A percentile compares a stretch with the other conserved stretches of the same genome.
Evolutionary conservation across 371 early-diverging fungal genomes (phyloP).

Genomic region (Coemansia sp.): DNA sequence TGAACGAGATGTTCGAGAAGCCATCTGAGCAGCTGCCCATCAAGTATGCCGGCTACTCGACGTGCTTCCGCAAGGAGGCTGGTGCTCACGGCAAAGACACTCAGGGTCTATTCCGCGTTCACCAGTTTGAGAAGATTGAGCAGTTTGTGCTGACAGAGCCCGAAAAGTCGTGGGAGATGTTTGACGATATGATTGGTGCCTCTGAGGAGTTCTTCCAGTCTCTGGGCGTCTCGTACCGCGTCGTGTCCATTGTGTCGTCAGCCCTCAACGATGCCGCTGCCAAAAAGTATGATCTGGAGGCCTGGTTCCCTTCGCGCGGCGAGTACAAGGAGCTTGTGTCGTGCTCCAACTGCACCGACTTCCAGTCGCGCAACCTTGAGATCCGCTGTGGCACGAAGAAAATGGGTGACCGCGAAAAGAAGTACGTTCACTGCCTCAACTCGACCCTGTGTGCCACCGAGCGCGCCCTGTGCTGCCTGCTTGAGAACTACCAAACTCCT

Average conservation of each 20-base stretch:
- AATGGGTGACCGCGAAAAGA: slow-evolving; percentile 93
- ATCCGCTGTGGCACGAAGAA: slow-evolving; percentile 98
- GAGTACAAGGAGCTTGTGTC: slow-evolving; percentile 99
- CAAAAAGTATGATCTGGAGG: slow-evolving; percentile 99
- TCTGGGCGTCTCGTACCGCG: slow-evolving; percentile 92
- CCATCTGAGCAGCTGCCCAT: slow-evolving; percentile 88
- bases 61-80: slow-evolving; percentile 99
- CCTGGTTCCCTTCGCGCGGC: slow-evolving; percentile 98
- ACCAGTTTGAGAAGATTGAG: slow-evolving; percentile 99
- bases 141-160: slow-evolving; percentile 98
- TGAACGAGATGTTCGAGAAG: slow-evolving; percentile 95
- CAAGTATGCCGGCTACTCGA: slow-evolving; percentile 97
- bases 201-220: slow-evolving; percentile 98
- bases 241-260: slow-evolving; percentile 96
- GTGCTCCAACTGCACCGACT: slow-evolving; percentile 99
- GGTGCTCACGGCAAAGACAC: slow-evolving; percentile 99
- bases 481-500: slow-evolving; percentile 98
- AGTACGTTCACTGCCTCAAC: slow-evolving; percentile 99
- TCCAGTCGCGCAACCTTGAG: slow-evolving; percentile 93
- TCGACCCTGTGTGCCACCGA: slow-evolving; percentile 98
- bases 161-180: slow-evolving; percentile 97
- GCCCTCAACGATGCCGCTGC: slow-evolving; percentile 99
- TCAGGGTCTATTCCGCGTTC: slow-evolving; percentile 99
- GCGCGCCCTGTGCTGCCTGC: slow-evolving; percentile 95
- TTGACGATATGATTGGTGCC: slow-evolving; percentile 92